phyloP scores from a whole-genome alignment of 2,329 filamentous ascomycete genomes.

The Claviceps humidiphila region DNA sequence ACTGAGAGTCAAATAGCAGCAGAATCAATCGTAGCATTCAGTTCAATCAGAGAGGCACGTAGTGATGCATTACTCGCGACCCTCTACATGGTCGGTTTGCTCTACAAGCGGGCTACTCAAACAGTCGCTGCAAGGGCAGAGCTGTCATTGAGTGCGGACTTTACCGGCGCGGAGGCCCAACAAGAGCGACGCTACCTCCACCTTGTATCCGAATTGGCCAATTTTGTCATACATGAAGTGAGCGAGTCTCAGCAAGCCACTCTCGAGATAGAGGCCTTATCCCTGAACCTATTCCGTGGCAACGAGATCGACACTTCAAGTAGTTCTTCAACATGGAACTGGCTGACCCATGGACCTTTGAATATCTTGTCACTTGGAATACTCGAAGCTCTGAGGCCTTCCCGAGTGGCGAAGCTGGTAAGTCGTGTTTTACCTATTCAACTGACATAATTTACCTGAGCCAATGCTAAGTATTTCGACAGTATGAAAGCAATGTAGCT shows the following conservation, averaged over 20 bases:
- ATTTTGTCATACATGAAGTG: slow-evolving; percentile 24
- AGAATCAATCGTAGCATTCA: slow-evolving; percentile 4
- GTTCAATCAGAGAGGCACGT: slow-evolving; percentile 16
- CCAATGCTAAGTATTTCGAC: background rate
- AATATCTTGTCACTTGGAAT: slow-evolving; percentile 27
- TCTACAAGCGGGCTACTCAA: slow-evolving; percentile 29
- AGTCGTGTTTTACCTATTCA: slow-evolving; percentile 5
- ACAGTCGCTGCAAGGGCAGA: slow-evolving; percentile 8
- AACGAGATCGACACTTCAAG: slow-evolving; percentile 8
- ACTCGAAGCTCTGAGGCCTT: slow-evolving; percentile 22
- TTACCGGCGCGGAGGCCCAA: slow-evolving; percentile 13
- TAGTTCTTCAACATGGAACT: slow-evolving; percentile 15
- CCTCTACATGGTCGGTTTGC: slow-evolving; percentile 22
- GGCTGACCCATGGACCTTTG: slow-evolving; percentile 17
- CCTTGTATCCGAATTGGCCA: slow-evolving; percentile 22
- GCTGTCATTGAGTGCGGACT: slow-evolving; percentile 21
- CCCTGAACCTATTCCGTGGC: slow-evolving; percentile 24
- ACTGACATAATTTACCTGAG: background rate
- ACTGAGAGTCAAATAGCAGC: background rate
- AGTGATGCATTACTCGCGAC: slow-evolving; percentile 26
- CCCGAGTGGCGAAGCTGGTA: slow-evolving; percentile 22
- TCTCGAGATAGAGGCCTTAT: slow-evolving; percentile 19
- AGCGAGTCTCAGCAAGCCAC: slow-evolving; percentile 22
- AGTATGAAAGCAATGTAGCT: slow-evolving; percentile 24
- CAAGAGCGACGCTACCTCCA: slow-evolving; percentile 23